Evolutionary conservation across 2,329 filamentous ascomycete genomes (phyloP), one percentile per base, ranked within the genome.

Genomic region (Nemania diffusa): DNA sequence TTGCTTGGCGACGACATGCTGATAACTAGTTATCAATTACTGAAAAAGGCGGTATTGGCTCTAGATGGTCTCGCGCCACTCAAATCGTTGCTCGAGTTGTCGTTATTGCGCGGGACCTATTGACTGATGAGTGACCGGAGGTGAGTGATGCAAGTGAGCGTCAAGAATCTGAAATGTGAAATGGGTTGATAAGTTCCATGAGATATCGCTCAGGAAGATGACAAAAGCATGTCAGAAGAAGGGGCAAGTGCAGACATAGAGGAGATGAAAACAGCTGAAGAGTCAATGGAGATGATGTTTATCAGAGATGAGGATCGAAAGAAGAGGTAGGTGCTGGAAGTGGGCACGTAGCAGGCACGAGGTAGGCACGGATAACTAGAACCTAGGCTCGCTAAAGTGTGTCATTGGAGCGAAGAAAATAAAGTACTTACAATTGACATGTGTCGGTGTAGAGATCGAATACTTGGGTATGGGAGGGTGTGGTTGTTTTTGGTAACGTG

Each of bases 1-100:
- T 65, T 61, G 11, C 34, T n/a, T 11, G 27, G 57, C 32, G 76
- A 56, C 2, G 82, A 79, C 85, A 88, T 87, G 1, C 20, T 78
- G 70, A 51, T 24, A 56, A 40, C 11, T 34, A 2, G 34, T 29
- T 34, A 27, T 52, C 15, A 22, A 20, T 4, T 34, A 37, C 27
- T 13, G 42, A 46, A 20, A 15, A 22, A n/a, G 4, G 22, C 11
- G 34, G 11, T 27, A 20, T 17, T 5, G 5, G 22, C 8, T 51
- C 22, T 27, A n/a, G 27, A 20, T 40, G 22, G 13, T 37, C 9
- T 27, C 13, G 9, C 17, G 29, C 20, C 40, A n/a, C 13, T 17
- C 26, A 40, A 17, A 44, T n/a, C 4, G 37, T 46, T 11, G 42
- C n/a, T 27, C 34, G 37, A 29, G 40, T n/a, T 52, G 46, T 46